phyloP scores from a whole-genome alignment of 1,284 basidiomycete genomes.

The Ustilago esculenta region DNA sequence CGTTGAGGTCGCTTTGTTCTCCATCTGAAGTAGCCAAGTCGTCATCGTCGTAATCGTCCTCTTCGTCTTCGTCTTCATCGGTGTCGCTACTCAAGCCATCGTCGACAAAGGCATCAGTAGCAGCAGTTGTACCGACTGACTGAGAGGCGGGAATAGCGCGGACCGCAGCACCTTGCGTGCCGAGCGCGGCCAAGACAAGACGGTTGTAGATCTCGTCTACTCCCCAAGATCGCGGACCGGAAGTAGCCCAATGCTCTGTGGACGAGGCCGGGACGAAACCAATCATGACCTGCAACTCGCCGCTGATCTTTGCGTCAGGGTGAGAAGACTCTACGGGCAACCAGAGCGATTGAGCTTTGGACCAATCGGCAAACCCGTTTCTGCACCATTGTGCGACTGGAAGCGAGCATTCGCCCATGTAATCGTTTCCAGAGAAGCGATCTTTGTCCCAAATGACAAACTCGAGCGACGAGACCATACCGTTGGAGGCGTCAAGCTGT shows the following conservation, averaged over 20 bases:
- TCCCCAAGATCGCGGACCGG: conserved; percentile 22
- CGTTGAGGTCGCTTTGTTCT: conserved; percentile 29
- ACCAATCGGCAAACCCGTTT: conserved; percentile 34
- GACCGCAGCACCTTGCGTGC: conserved; percentile 36
- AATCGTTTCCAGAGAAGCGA: conserved; percentile 77
- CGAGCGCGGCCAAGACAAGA: conserved; percentile 39
- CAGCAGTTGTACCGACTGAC: conserved; percentile 52
- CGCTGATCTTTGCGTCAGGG: conserved; percentile 41
- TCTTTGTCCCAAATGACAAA: conserved; percentile 95
- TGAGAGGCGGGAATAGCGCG: conserved; percentile 57
- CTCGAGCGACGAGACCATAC: conserved; percentile 71
- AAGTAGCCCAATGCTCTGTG: no score
- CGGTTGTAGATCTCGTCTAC: conserved; percentile 46
- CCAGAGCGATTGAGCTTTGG: conserved; percentile 43
- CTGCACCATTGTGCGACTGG: conserved; percentile 83
- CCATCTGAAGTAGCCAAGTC: conserved; percentile 21
- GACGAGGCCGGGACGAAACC: conserved; percentile 46
- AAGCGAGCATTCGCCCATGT: conserved; percentile 86
- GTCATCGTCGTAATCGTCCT: conserved; percentile 25
- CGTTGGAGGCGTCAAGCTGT: conserved; percentile 46
- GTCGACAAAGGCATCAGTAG: conserved; percentile 54
- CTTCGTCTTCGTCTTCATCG: conserved; percentile 41
- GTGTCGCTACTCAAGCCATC: conserved; percentile 50
- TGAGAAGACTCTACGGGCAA: conserved; percentile 52
- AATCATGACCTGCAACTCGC: conserved; percentile 54